These are phyloP conservation scores for Chloranthus sessilifolius DNA, from an alignment of 164 flowering plant genomes.

Conservation along the genomic window DNA sequence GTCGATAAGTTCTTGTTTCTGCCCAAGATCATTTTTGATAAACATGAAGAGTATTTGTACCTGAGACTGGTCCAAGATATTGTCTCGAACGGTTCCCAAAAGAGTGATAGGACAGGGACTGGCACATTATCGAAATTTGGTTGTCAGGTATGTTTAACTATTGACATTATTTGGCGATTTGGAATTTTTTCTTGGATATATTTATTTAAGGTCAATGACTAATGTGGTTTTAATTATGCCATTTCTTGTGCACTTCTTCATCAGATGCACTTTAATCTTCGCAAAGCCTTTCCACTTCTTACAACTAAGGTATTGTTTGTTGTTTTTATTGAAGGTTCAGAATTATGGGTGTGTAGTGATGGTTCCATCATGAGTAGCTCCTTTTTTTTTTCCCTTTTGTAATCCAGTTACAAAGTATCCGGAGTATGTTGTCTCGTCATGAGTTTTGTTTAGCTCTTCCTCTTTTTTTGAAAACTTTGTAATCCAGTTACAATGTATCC, in stretches of 20 bases:
- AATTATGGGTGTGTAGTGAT: no score
- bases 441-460: no score
- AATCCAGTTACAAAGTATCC: no score
- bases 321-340: no score
- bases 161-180: not conserved
- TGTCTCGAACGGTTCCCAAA: conserved; percentile 51
- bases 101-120: conserved; percentile 89
- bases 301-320: conserved; percentile 69
- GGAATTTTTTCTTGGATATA: not conserved
- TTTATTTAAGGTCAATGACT: not conserved
- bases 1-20: conserved; percentile 53
- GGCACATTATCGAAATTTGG: conserved; percentile 95
- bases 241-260: not conserved
- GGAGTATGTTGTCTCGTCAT: no score
- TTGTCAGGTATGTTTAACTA: conserved; percentile 59
- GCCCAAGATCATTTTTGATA: conserved; percentile 75
- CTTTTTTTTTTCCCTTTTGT: no score
- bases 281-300: conserved; percentile 79
- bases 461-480: no score
- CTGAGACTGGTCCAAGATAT: conserved; percentile 69
- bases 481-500: no score
- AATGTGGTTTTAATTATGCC: not conserved
- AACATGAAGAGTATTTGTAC: conserved; percentile 76
- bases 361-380: no score
- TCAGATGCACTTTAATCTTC: conserved; percentile 90